Base-by-base conservation (phyloP, 2,329 filamentous ascomycete genomes). In the Neurospora crassa region DNA sequence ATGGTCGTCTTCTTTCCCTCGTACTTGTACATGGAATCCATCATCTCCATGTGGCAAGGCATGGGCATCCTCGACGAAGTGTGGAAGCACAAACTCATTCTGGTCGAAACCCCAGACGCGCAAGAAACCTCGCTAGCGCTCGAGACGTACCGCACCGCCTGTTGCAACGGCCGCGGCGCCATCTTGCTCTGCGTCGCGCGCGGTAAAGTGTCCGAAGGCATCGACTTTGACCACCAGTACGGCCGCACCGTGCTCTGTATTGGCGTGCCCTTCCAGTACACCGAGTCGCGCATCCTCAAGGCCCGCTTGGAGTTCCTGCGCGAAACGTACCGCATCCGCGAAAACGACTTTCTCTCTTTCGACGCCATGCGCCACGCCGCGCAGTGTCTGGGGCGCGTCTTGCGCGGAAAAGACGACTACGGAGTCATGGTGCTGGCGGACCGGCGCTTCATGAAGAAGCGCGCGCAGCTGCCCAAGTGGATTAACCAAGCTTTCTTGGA, bases 1-100 rank as follows among this genome's bases (percentile, higher is more conserved):
- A 90, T 99, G 81, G 96, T 99, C n/a, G 96, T 99, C 47, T 99
- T 99, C 85, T 99, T 99, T 80, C 96, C 96, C 0, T 97, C 94
- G 0, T 99, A 99, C 77, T 87, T 99, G 1, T 99, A 99, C 83
- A 98, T 99, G 96, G 96, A 99, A 79, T 96, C 92, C 69, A 98
- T 98, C 79, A 97, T 99, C 79, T 95, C 92, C 79, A 97, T 97
- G 90, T 99, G 96, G 96, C 96, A 99, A 80, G 94, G 93, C 70
- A 98, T 98, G 94, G 94, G 94, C 37, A 97, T 98, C 74, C 85
- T 99, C 43, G 96, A 99, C 81, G 92, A 96, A 79, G 94, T 99
- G 41, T 99, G 96, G 96, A 97, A 97, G 81, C 97, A 97, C 84
- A 99, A 99, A 80, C 87, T 99, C 75, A 97, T 99, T 75, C 87